Percentiles rank a stretch among this genome's conserved stretches.
Conservation (phyloP, 2,329 filamentous ascomycete species). For the Dactylellina drechsleri region DNA sequence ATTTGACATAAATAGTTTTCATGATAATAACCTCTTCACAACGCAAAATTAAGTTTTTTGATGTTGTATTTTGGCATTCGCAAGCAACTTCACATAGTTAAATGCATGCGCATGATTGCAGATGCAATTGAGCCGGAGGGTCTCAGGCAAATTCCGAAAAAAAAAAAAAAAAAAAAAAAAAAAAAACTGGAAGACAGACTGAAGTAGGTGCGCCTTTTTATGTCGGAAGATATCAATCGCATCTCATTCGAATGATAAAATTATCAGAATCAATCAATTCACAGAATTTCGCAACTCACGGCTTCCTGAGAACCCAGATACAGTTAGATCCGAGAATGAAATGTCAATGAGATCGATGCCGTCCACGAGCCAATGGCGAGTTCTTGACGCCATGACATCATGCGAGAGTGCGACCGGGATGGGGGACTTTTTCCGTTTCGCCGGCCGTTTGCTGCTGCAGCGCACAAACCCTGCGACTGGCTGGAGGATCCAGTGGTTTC, state of each 20-base stretch:
- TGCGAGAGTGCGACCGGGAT: slow-evolving; percentile 40
- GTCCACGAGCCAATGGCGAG: slow-evolving; percentile 50
- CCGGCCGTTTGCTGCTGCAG: slow-evolving; percentile 13
- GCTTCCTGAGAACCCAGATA: neutral
- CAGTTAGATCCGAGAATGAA: slow-evolving; percentile 29
- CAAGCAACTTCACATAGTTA: no score
- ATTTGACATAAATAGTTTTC: no score
- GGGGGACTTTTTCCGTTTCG: slow-evolving; percentile 30
- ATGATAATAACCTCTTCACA: no score
- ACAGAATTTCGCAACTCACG: neutral
- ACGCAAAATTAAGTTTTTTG: no score
- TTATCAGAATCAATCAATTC: neutral
- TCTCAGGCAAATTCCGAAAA: neutral
- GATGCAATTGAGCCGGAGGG: no score
- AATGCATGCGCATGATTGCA: no score
- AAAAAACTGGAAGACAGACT: no score
- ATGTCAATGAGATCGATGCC: slow-evolving; percentile 37
- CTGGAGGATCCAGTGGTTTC: neutral
- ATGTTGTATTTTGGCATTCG: no score
- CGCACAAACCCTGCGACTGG: neutral
- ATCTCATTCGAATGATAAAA: neutral
- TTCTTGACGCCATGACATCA: slow-evolving; percentile 47
- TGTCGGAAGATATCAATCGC: neutral
- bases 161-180: neutral
- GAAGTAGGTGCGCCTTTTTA: neutral